Percentiles rank a stretch among this genome's conserved stretches.
Conservation (phyloP, 2,329 filamentous ascomycete species). For the Penicillium psychrosexuale region DNA sequence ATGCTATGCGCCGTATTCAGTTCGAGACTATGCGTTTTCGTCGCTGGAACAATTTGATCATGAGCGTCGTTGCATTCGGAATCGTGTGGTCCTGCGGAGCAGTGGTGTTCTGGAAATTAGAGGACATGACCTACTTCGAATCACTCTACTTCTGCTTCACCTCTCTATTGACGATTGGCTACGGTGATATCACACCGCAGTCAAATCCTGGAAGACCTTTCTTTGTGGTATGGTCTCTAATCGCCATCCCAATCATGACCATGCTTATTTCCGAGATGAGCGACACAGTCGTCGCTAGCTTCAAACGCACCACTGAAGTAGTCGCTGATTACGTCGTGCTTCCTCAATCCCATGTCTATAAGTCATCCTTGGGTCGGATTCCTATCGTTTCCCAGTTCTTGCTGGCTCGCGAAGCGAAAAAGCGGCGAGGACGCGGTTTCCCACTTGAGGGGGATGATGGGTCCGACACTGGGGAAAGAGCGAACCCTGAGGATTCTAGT, state of each 20-base stretch:
- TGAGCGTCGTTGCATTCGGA: constrained; percentile 66
- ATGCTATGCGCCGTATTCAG: constrained; percentile 80
- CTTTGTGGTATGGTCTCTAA: constrained; percentile 88
- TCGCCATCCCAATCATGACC: constrained; percentile 84
- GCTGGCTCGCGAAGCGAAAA: constrained; percentile 40
- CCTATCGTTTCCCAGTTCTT: constrained; percentile 41
- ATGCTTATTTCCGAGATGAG: constrained; percentile 80
- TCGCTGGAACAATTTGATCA: constrained; percentile 68
- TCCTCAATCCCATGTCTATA: constrained; percentile 58
- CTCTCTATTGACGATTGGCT: constrained; percentile 79
- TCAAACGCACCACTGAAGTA: constrained; percentile 60
- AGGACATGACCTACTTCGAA: constrained; percentile 66
- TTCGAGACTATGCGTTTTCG: constrained; percentile 60
- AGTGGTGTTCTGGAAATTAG: constrained; percentile 66
- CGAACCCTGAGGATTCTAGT: not conserved
- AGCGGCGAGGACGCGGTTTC: constrained; percentile 50
- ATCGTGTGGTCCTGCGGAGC: constrained; percentile 79
- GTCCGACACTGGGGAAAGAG: constrained; percentile 9
- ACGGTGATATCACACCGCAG: constrained; percentile 74
- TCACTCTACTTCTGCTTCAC: constrained; percentile 84
- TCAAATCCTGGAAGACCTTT: constrained; percentile 77
- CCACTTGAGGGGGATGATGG: constrained; percentile 37
- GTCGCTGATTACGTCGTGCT: constrained; percentile 65
- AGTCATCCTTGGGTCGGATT: constrained; percentile 48
- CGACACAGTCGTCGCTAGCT: constrained; percentile 70